Evolutionary conservation across 164 flowering plant genomes (phyloP).

Genomic region (Chimonanthus salicifolius): DNA sequence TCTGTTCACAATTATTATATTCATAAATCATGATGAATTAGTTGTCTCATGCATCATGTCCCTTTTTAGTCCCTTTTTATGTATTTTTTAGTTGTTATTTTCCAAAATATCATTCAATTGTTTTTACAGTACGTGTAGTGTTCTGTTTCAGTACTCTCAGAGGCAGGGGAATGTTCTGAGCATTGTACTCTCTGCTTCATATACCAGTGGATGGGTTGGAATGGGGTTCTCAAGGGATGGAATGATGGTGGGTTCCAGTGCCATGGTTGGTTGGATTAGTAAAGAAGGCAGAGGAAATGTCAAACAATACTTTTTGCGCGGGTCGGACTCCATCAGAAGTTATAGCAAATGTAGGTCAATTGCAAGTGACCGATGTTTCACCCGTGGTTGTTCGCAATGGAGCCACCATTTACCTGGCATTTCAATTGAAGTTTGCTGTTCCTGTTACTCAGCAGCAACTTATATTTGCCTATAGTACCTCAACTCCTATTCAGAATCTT

Average conservation of each 20-base stretch:
- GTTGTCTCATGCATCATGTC: no score
- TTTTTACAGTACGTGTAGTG: not conserved
- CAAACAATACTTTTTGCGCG: constrained; percentile 50
- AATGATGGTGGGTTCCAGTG: constrained; percentile 77
- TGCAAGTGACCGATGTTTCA: constrained; percentile 49
- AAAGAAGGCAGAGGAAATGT: constrained; percentile 40
- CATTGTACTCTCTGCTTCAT: constrained; percentile 59
- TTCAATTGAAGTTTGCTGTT: constrained; percentile 47
- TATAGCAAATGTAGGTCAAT: constrained; percentile 51
- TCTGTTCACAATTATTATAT: no score
- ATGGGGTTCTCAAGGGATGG: constrained; percentile 85
- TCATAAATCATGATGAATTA: not conserved
- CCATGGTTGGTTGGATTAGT: constrained; percentile 83
- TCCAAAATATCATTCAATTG: not conserved
- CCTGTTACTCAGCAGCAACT: constrained; percentile 35
- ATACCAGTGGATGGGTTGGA: constrained; percentile 85
- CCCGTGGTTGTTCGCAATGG: constrained; percentile 48
- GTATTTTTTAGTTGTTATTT: not conserved
- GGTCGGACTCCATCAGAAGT: constrained; percentile 38
- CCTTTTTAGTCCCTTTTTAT: not conserved
- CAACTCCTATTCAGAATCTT: constrained; percentile 33
- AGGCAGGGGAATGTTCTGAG: constrained; percentile 42
- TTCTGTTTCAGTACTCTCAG: constrained; percentile 51
- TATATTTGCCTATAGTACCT: constrained; percentile 51
- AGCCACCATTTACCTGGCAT: constrained; percentile 68